Evolutionary conservation across 306 rosid species (phyloP), one percentile per base, ranked within the genome.

Genomic region (Cucurbita pepo): DNA sequence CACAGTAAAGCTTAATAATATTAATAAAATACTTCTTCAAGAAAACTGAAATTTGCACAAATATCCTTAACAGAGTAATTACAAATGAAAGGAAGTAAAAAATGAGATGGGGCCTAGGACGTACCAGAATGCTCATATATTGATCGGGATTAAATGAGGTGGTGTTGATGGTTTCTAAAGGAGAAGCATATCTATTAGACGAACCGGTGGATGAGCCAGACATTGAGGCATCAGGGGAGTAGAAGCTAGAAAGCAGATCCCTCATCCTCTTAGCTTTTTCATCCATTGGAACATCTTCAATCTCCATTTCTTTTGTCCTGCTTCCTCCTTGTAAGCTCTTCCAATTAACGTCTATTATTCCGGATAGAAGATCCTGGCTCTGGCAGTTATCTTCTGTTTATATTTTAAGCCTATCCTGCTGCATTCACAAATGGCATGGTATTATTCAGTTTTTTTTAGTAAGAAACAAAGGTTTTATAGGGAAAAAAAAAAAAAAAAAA

Each of bases 191-290:
- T 45, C 84, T 82, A 80, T 88, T 55, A 8, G 81, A 53, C 1
- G 77, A 77, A 5, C 79, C 71, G 70, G 71, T 11, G 44, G 89
- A n/a, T 66, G 78, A 55, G 64, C 91, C 69, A 9, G 90, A 75
- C 75, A 71, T 64, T 36, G 98, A 85, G 84, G 85, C 83, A 73
- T 87, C 97, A 25, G 88, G 92, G 16, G 96, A 81, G 86, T 94
- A 90, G 96, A 94, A 94, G 83, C 97, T 94, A 8, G 98, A 94
- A 4, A 94, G 79, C 40, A 94, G 91, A 83, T 94, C 98, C 76
- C 98, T 82, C 97, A 81, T 94, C 77, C 95, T 83, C 88, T 87
- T 89, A 5, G 98, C 92, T 81, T 94, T 94, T 74, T 94, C 96
- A 76, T 90, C 96, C 45, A 90, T 60, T 34, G 84, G 84, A 38